A percentile compares a stretch with the other conserved stretches of the same genome.
Evolutionary conservation across 1,284 basidiomycete genomes (phyloP).

Genomic region (Schizopora paradoxa): DNA sequence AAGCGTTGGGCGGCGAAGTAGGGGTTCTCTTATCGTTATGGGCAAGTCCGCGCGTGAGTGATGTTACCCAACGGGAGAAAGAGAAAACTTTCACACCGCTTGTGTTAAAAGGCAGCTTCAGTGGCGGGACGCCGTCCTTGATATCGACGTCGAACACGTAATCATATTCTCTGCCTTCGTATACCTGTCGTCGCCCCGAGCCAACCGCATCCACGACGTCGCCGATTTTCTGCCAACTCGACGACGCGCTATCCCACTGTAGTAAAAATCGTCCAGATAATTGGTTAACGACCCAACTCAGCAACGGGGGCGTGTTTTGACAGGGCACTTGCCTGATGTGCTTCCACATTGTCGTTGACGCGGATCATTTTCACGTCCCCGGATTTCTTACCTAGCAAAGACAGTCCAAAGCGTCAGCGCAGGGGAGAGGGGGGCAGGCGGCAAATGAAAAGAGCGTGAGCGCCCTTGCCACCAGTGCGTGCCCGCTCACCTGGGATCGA

Average conservation of each 20-base stretch:
- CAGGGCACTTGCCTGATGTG: slow-evolving; percentile 63
- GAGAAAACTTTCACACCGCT: slow-evolving; percentile 59
- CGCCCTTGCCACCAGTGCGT: too few relatives aligned
- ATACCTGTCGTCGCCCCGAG: slow-evolving; percentile 80
- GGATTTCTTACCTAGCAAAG: slow-evolving; percentile 74
- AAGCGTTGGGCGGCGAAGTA: slow-evolving; percentile 89
- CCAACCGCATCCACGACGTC: slow-evolving; percentile 95
- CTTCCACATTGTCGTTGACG: slow-evolving; percentile 75
- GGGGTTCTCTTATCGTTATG: slow-evolving; percentile 73
- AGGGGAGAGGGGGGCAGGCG: not conserved
- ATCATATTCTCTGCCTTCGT: slow-evolving; percentile 93
- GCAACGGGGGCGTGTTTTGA: not conserved
- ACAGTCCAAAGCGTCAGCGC: not conserved
- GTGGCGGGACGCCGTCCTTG: slow-evolving; percentile 84
- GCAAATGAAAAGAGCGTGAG: too few relatives aligned
- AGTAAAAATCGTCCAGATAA: slow-evolving; percentile 4
- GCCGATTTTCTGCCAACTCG: slow-evolving; percentile 89
- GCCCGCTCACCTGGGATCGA: slow-evolving; percentile 53
- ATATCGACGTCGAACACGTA: slow-evolving; percentile 99
- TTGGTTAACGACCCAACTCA: not conserved
- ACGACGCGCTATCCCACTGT: slow-evolving; percentile 71
- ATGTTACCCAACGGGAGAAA: slow-evolving; percentile 5
- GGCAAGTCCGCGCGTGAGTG: slow-evolving; percentile 10
- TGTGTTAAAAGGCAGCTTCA: slow-evolving; percentile 93
- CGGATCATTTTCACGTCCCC: slow-evolving; percentile 92